These are phyloP conservation scores for Cupressus sempervirens DNA, from an alignment of 75 land plant species.

Conservation along the genomic window DNA sequence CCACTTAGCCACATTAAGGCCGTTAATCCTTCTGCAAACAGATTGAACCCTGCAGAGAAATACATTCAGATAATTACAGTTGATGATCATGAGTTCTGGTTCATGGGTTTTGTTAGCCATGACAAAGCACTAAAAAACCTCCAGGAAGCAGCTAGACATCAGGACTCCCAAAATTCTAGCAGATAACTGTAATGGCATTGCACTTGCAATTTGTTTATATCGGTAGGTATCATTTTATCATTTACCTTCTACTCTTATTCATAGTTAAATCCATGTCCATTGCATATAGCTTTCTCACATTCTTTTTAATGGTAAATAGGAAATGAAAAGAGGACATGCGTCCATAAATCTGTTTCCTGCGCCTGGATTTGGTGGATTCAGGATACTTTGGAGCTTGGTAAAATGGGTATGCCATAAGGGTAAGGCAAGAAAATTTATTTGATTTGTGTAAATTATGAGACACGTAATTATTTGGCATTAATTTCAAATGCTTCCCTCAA, in stretches of 20 bases:
- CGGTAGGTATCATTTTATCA: background rate
- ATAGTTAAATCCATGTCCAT: background rate
- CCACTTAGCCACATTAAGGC: slow-evolving; percentile 28
- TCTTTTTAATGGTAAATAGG: background rate
- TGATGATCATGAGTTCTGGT: slow-evolving; percentile 57
- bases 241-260: background rate
- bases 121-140: slow-evolving; percentile 48
- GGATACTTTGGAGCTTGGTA: background rate
- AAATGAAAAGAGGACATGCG: background rate
- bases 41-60: slow-evolving; percentile 39
- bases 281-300: background rate
- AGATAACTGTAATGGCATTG: background rate
- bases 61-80: slow-evolving; percentile 44
- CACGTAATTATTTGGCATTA: background rate
- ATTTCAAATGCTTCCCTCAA: background rate
- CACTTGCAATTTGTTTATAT: background rate
- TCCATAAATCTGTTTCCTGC: background rate
- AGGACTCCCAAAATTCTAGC: background rate
- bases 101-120: slow-evolving; percentile 59
- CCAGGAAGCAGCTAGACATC: slow-evolving; percentile 14
- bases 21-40: slow-evolving; percentile 33
- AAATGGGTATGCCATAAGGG: background rate
- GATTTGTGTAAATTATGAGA: background rate
- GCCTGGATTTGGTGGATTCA: background rate
- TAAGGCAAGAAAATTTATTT: background rate